Base-by-base conservation (phyloP, 306 rosid species). In the Prunus mira region DNA sequence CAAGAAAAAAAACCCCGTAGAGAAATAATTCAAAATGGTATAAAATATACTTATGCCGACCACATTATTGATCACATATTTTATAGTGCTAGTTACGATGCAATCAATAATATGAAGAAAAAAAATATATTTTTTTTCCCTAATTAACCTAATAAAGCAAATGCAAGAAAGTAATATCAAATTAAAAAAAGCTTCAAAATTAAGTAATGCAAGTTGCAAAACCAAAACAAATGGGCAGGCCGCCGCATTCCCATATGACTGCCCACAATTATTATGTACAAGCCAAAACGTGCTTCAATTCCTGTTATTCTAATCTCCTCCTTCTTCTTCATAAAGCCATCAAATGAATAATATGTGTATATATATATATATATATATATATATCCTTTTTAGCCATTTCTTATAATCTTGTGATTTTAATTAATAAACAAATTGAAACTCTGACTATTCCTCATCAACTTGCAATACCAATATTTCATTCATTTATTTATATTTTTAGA, bases 261-360 rank as follows among this genome's bases (percentile, higher is more conserved):
- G 69, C 69, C 63, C 9, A 10, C 4, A 45, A 18, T 27, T 43
- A 61, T 73, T 19, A 73, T 6, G 25, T 61, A 60, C 60, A 49
- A 73, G 46, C 58, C 58, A 73, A 73, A 73, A 45, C 77, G 77
- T 73, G 77, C 57, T 18, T 73, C 19, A 60, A 45, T 45, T 73
- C 60, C 1, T 30, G 3, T 25, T 50, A 47, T 68, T 47, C 24
- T 47, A 49, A 25, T 49, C 20, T 17, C 51, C 14, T 47, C 17
- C 14, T 10, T 4, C 38, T 5, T 34, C 41, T 34, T 34, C 41
- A 34, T 5, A 34, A 34, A 34, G 8, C 41, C 41, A 34, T 1
- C 41, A 34, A 34, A 34, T 5, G 8, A 5, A 34, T 1, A 34
- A 5, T 32, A 3, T 0, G 3, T 4, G 0, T 3, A 3, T 3